These are phyloP conservation scores for Lolium rigidum DNA, from an alignment of 176 grass and related monocot species.

Conservation along the genomic window DNA sequence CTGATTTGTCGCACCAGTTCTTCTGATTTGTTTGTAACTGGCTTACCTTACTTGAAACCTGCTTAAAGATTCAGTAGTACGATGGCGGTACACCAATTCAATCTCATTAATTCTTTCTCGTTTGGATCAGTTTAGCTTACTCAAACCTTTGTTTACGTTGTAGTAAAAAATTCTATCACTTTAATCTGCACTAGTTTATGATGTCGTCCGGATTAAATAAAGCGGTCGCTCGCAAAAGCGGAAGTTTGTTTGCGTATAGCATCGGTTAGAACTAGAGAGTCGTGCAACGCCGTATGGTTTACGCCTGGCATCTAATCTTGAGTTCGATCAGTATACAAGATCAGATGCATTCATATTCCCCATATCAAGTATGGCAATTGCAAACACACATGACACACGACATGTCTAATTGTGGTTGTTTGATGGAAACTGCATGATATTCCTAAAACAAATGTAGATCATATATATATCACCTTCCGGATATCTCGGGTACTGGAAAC, in stretches of 20 bases:
- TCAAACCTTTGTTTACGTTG: background rate
- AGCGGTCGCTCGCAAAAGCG: background rate
- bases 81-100: too few species aligned
- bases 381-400: background rate
- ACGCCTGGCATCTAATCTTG: background rate
- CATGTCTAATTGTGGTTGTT: background rate
- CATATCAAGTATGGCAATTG: too few species aligned
- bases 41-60: background rate
- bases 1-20: background rate
- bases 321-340: background rate
- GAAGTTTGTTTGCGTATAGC: conserved; percentile 1
- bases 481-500: background rate
- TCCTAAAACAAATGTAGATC: background rate
- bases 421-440: background rate
- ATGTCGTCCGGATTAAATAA: background rate
- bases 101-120: background rate
- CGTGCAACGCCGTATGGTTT: too few species aligned
- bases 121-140: background rate
- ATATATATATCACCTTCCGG: background rate
- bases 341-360: background rate
- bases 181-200: background rate
- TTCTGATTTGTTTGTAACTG: too few species aligned
- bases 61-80: too few species aligned
- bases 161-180: too few species aligned
- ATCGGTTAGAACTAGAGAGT: too few species aligned